Evolutionary conservation across 306 rosid species (phyloP).

Genomic region (Dryas octopetala): DNA sequence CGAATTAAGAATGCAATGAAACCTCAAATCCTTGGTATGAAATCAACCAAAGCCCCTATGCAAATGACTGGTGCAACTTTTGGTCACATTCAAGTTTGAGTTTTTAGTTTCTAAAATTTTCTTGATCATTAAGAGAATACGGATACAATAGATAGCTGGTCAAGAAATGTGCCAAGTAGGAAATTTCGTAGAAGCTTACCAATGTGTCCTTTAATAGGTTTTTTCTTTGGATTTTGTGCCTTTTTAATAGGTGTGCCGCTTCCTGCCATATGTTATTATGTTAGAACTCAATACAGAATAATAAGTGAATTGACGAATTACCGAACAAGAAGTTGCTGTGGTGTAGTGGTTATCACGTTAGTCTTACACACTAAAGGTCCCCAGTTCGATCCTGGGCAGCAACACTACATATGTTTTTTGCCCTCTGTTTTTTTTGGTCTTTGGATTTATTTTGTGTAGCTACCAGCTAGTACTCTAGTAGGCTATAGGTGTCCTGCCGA

Average conservation of each 20-base stretch:
- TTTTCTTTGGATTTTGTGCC: neutral
- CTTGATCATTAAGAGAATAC: neutral
- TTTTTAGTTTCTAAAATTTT: neutral
- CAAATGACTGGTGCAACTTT: neutral
- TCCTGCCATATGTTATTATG: neutral
- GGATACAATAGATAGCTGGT: neutral
- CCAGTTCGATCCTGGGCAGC: constrained; percentile 96
- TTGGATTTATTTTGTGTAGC: neutral
- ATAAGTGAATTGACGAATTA: rapidly evolving
- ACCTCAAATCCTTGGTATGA: neutral
- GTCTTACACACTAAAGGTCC: constrained; percentile 97
- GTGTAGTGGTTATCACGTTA: constrained; percentile 97
- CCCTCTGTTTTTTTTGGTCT: neutral
- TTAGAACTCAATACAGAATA: too few relatives aligned
- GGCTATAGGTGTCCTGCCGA: too few relatives aligned
- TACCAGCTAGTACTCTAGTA: too few relatives aligned
- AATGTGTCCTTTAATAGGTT: neutral
- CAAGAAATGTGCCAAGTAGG: neutral
- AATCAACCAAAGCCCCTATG: neutral
- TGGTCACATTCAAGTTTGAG: neutral
- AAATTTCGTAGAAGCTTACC: constrained; percentile 29
- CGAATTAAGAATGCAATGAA: neutral
- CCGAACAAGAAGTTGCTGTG: constrained; percentile 47
- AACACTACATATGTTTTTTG: constrained; percentile 1
- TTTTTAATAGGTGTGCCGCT: too few relatives aligned